Evolutionary conservation across 768 basidiomycete genomes (phyloP).

Genomic region (Mycena latifolia): DNA sequence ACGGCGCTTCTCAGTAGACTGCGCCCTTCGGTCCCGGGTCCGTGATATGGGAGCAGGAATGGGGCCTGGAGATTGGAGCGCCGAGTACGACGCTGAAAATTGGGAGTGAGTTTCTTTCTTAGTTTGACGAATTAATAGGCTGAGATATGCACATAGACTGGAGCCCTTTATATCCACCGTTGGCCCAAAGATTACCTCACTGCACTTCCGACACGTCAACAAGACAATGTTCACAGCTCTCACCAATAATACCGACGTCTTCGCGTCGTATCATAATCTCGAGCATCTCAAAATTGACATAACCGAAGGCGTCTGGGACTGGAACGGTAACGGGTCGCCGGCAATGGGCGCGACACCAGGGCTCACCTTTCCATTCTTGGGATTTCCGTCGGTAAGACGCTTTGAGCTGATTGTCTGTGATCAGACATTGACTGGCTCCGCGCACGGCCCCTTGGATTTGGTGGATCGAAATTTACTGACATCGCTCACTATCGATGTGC

Average conservation of each 20-base stretch:
- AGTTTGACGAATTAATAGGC: too few species aligned
- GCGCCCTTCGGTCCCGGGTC: conserved; percentile 4
- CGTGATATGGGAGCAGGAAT: neutral
- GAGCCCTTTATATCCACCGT: conserved; percentile 21
- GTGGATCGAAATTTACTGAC: conserved; percentile 30
- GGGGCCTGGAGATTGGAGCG: conserved; percentile 6
- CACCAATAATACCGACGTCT: conserved; percentile 7
- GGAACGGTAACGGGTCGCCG: conserved; percentile 34
- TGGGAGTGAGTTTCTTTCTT: conserved; percentile 28
- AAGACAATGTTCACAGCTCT: conserved; percentile 23
- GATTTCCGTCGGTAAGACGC: conserved; percentile 36
- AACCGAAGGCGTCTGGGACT: too few species aligned
- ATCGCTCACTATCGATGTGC: conserved; percentile 33
- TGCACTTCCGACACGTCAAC: conserved; percentile 30
- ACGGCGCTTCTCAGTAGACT: conserved; percentile 21
- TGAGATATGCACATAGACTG: too few species aligned
- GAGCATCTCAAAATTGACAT: conserved; percentile 32
- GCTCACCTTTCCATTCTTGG: conserved; percentile 32
- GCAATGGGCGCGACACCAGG: conserved; percentile 30
- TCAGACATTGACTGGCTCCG: conserved; percentile 22
- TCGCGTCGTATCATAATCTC: conserved; percentile 29
- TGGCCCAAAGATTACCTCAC: conserved; percentile 26
- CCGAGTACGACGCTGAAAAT: conserved; percentile 23
- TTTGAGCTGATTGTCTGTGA: conserved; percentile 38
- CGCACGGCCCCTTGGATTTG: conserved; percentile 35